Base-by-base conservation (phyloP, 2,329 filamentous ascomycete genomes). In the Pseudogymnoascus sp. region DNA sequence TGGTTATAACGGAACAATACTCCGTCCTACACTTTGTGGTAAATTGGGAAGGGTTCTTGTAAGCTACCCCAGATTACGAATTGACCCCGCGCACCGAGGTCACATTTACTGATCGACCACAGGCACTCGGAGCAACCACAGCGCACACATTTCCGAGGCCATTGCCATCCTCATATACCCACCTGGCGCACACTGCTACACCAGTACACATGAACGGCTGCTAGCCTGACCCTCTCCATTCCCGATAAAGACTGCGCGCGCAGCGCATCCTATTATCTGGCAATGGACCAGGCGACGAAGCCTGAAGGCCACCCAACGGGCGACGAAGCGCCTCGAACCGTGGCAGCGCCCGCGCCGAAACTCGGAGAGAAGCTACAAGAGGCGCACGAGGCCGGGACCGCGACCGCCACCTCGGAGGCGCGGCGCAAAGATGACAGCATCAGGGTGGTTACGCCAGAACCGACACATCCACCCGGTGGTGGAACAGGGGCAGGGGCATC, bases 391-490 rank as follows among this genome's bases (percentile, higher is more conserved):
- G 48, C 15, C 63, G 67, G 69, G 64, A 69, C 66, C 69, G 64
- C 74, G 77, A 66, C 70, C 72, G 65, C 82, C 81, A 52, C 82
- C 87, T 69, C 84, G 87, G 65, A 77, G 86, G 62, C 85, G 89
- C 66, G 89, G 87, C 65, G 86, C 87, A 66, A 87, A 90, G 45
- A 75, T 74, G 42, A 65, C 71, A 64, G 79, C 29, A 55, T 55
- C 29, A 55, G 48, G 29, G 4, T 55, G 48, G 48, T 55, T 55
- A 55, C 48, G 29, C 48, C 48, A 18, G 48, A 55, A 55, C 48
- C 48, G 48, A 55, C 48, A 33, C 5, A 8, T 8, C 15, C 48
- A 7, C 48, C n/a, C 29, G 29, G n/a, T 4, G 48, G 48, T 33
- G 48, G 29, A 55, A 55, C 29, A 55, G 29, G 48, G 48, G 48